Evolutionary conservation across 2,329 filamentous ascomycete genomes (phyloP).

Genomic region (Beauveria scarabaeidicola): DNA sequence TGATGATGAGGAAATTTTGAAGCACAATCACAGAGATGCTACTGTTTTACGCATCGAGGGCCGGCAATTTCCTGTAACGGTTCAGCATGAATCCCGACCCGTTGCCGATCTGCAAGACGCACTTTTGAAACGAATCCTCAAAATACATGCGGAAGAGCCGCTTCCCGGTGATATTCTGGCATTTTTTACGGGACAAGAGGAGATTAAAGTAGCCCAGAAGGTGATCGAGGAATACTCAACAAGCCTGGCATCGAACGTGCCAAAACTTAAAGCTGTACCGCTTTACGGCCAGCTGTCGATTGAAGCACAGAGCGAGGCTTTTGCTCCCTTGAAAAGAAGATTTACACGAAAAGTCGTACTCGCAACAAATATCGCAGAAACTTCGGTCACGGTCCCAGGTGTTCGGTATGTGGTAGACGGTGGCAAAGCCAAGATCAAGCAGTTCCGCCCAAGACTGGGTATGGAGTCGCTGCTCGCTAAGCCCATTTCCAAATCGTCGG

Average conservation of each 20-base stretch:
- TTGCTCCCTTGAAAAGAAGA: conserved; percentile 62
- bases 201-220: conserved; percentile 74
- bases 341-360: conserved; percentile 82
- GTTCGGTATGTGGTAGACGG: conserved; percentile 88
- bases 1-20: conserved; percentile 22
- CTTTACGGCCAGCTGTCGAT: conserved; percentile 87
- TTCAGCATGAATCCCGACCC: conserved; percentile 63
- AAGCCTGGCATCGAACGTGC: conserved; percentile 65
- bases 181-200: conserved; percentile 87
- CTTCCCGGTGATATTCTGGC: conserved; percentile 91
- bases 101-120: conserved; percentile 76
- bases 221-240: conserved; percentile 72
- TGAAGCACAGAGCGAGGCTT: conserved; percentile 76
- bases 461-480: conserved; percentile 88
- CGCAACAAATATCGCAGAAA: conserved; percentile 97
- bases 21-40: conserved; percentile 18
- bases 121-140: conserved; percentile 72
- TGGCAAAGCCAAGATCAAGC: conserved; percentile 89
- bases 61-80: conserved; percentile 76
- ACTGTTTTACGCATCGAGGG: conserved; percentile 64
- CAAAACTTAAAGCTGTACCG: conserved; percentile 64
- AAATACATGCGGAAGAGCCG: conserved; percentile 78
- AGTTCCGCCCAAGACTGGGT: conserved; percentile 74
- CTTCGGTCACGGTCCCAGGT: conserved; percentile 89
- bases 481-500: conserved; percentile 86